Percentiles rank a stretch among this genome's conserved stretches.
These are phyloP conservation scores for Neltuma alba DNA, from an alignment of 306 rosid genomes.

Conservation along the genomic window DNA sequence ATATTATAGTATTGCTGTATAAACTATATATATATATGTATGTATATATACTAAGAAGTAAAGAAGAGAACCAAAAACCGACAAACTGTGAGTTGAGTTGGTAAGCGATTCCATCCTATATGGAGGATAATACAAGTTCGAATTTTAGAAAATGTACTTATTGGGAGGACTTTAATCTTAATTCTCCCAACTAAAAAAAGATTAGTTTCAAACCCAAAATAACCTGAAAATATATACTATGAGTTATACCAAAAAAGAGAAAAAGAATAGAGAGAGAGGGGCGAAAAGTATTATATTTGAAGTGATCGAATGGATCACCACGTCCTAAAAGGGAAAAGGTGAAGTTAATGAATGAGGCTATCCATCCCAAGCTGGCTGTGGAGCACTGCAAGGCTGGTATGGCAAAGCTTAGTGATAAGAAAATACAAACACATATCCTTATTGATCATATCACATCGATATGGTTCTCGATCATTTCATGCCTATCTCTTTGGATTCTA, in stretches of 20 bases:
- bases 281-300: conserved; percentile 14
- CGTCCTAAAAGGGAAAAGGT: conserved; percentile 47
- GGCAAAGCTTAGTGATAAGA: conserved; percentile 41
- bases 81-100: too few relatives aligned
- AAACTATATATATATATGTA: too few relatives aligned
- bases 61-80: too few relatives aligned
- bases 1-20: background rate
- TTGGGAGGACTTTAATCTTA: too few relatives aligned
- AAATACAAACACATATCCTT: conserved; percentile 27
- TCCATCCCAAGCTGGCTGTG: conserved; percentile 59
- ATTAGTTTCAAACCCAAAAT: too few relatives aligned
- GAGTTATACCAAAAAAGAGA: background rate
- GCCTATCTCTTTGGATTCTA: conserved; percentile 44
- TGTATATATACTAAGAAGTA: background rate
- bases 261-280: background rate
- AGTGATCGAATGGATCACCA: conserved; percentile 19
- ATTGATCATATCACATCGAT: conserved; percentile 48
- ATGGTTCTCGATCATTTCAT: conserved; percentile 22
- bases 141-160: too few relatives aligned
- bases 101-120: too few relatives aligned
- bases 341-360: conserved; percentile 10
- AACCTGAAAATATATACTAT: too few relatives aligned
- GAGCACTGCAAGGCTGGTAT: conserved; percentile 69
- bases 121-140: too few relatives aligned
- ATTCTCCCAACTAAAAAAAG: too few relatives aligned